phyloP scores from a whole-genome alignment of 2,329 filamentous ascomycete genomes.

The Simplicillium sp. region DNA sequence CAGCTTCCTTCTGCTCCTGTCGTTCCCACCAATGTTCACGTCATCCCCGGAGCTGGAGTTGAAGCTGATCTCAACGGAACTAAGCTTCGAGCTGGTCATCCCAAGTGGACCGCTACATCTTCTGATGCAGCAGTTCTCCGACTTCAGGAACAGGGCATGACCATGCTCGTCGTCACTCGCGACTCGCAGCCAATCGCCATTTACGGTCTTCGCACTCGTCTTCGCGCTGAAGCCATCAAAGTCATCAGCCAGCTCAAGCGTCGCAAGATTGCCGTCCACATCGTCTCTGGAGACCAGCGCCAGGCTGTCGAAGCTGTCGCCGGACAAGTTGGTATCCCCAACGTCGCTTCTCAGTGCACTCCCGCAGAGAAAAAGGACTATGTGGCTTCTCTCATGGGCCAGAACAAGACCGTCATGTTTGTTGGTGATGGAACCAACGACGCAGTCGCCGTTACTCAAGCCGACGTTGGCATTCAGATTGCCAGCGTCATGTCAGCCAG shows the following conservation, averaged over 20 bases:
- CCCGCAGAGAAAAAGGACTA: conserved; percentile 47
- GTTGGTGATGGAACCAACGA: conserved; percentile 58
- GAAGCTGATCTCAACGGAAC: conserved; percentile 20
- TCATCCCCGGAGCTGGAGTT: conserved; percentile 29
- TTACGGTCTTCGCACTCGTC: conserved; percentile 35
- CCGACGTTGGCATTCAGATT: conserved; percentile 51
- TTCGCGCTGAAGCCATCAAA: conserved; percentile 26
- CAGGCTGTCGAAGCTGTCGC: conserved; percentile 39
- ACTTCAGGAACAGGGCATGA: conserved; percentile 13
- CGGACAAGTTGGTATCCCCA: conserved; percentile 25
- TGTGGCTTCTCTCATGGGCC: conserved; percentile 27
- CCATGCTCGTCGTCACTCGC: conserved; percentile 17
- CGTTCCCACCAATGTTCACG: conserved; percentile 18
- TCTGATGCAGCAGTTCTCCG: conserved; percentile 10
- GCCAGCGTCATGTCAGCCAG: conserved; percentile 30
- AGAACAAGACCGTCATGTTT: conserved; percentile 38
- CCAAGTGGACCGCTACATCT: conserved; percentile 28
- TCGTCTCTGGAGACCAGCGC: conserved; percentile 48
- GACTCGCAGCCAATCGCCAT: conserved; percentile 25
- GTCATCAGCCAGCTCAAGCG: conserved; percentile 35
- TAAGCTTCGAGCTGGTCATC: conserved; percentile 32
- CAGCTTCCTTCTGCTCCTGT: conserved; percentile 3
- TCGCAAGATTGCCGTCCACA: conserved; percentile 38
- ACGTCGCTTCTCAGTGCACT: conserved; percentile 33
- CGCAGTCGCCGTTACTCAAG: conserved; percentile 49